These are phyloP conservation scores for Monosporascus ibericus DNA, from an alignment of 2,329 filamentous ascomycete species.

Conservation along the genomic window DNA sequence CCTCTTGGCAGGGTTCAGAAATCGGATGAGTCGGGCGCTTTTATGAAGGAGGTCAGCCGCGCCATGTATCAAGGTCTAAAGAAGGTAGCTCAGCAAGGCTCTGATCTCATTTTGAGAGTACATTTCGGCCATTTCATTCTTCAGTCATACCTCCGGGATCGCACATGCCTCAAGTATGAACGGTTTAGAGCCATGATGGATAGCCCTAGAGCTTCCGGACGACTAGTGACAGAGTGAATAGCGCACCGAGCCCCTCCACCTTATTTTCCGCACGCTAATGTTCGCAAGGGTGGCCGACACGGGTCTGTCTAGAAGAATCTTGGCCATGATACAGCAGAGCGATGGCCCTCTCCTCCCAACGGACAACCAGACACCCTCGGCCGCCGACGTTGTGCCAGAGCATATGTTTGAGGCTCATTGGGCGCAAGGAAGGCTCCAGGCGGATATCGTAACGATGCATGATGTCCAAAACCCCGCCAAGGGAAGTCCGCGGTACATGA, in stretches of 20 bases:
- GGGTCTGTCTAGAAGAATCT: neutral
- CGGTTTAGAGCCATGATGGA: neutral
- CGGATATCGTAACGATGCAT: constrained; percentile 7
- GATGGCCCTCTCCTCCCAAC: constrained; percentile 8
- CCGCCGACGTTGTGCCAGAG: constrained; percentile 13
- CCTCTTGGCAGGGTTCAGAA: neutral
- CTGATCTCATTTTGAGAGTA: neutral
- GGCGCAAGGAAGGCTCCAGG: constrained; percentile 10
- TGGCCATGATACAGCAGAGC: neutral
- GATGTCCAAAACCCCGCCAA: neutral
- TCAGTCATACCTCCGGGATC: neutral
- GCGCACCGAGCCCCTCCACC: neutral
- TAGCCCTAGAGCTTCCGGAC: neutral
- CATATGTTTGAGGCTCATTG: constrained; percentile 17
- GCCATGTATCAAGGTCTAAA: neutral
- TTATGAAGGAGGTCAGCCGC: neutral
- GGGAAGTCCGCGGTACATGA: constrained; percentile 1
- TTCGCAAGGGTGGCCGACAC: neutral
- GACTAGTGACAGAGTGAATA: neutral
- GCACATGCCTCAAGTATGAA: neutral
- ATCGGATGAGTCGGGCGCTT: neutral
- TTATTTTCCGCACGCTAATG: neutral
- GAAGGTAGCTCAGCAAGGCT: neutral
- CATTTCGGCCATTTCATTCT: neutral
- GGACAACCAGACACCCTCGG: constrained; percentile 8